Base-by-base conservation (phyloP, 148 eudicot genomes). In the Nepenthes gracilis region DNA sequence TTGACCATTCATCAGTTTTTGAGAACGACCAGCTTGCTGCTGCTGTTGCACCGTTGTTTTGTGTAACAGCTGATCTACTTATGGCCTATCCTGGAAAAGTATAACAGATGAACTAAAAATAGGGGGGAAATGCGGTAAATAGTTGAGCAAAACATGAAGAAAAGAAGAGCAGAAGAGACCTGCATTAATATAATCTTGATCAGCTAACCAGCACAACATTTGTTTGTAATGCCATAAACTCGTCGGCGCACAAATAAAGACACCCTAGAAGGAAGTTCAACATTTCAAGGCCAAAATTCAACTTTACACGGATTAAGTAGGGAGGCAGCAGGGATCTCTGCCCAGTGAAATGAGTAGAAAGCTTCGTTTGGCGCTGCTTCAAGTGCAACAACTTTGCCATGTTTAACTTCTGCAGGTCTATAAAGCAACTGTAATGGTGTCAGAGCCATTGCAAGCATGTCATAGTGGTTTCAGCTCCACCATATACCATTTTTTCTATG, bases 261-360 rank as follows among this genome's bases (percentile, higher is more conserved):
- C 58, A 78, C 69, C 67, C 96, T 90, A 58, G 82, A 51, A 38
- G 98, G 96, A 72, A 92, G 88, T 66, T 88, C 88, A 70, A 67
- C 87, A 72, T 95, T 96, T 82, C 74, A 84, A 67, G 79, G 87
- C 70, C 84, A 78, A 70, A 93, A 88, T 62, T 96, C 80, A 70
- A 92, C 96, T 86, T 82, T 93, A 74, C 99, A 94, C 43, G 89
- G 99, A 80, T 94, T 95, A 56, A 94, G 85, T 68, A 94, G 65
- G 38, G 97, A 83, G 63, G 90, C 92, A 76, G 86, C 97, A 66
- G 86, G 84, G 69, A 80, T 81, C 82, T 93, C 91, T 78, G 83
- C 95, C 85, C 78, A 78, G 38, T 84, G 89, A 61, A 89, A 93
- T 8, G 97, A 94, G 71, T 89, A 94, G 57, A 89, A 89, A 35